A percentile compares a stretch with the other conserved stretches of the same genome.
These are phyloP conservation scores for Stylonectria norvegica DNA, from an alignment of 2,329 filamentous ascomycete genomes.

Conservation along the genomic window DNA sequence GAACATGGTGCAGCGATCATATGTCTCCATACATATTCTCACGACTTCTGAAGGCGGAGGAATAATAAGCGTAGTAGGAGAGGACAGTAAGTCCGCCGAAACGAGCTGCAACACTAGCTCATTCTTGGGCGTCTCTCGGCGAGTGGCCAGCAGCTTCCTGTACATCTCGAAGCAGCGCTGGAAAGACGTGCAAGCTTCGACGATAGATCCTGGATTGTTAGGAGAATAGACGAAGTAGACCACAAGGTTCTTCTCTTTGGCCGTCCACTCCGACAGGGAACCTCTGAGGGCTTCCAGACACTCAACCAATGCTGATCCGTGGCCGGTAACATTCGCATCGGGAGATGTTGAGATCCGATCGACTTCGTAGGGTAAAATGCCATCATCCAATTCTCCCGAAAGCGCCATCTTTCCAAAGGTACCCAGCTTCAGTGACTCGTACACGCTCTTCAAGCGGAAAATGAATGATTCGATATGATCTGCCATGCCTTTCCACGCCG, in stretches of 20 bases:
- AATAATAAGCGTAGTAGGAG: conserved; percentile 59
- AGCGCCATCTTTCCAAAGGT: conserved; percentile 54
- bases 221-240: conserved; percentile 74
- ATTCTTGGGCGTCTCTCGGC: conserved; percentile 45
- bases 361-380: conserved; percentile 49
- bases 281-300: conserved; percentile 48
- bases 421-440: conserved; percentile 72
- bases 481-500: conserved; percentile 59
- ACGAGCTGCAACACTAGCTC: conserved; percentile 78
- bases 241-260: conserved; percentile 60
- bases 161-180: conserved; percentile 65
- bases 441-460: conserved; percentile 63
- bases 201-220: conserved; percentile 56
- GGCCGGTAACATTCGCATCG: conserved; percentile 38
- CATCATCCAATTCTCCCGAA: conserved; percentile 36
- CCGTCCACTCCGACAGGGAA: conserved; percentile 41
- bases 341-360: conserved; percentile 43
- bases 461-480: conserved; percentile 63
- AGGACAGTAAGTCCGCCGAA: conserved; percentile 64
- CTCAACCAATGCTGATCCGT: conserved; percentile 45
- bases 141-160: conserved; percentile 42
- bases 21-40: conserved; percentile 68
- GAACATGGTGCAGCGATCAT: conserved; percentile 66
- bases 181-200: conserved; percentile 71
- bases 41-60: conserved; percentile 57